Evolutionary conservation across 495 filamentous ascomycete species (phyloP), one percentile per base, ranked within the genome.

Genomic region (Podospora sp.): DNA sequence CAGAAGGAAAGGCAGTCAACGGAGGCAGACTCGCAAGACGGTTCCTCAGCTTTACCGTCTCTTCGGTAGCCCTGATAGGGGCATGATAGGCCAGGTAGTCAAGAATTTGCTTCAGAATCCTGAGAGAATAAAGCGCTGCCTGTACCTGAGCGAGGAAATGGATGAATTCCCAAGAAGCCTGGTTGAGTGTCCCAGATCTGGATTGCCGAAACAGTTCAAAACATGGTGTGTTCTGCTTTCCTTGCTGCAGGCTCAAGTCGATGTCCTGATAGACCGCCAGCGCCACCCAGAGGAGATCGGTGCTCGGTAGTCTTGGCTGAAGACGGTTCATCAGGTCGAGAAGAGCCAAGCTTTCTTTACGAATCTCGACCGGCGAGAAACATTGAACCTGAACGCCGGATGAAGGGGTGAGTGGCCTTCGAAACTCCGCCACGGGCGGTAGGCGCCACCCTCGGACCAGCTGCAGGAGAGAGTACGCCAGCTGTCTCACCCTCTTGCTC

Each of bases 61-160:
- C 25, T 1, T 56, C 20, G 27, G 4, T 50, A 1, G n/a, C n/a
- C n/a, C n/a, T n/a, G n/a, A n/a, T n/a, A n/a, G n/a, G n/a, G n/a
- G 16, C n/a, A 7, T 58, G 61, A 3, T 29, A 16, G 8, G n/a
- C 49, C 0, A 65, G 68, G 18, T 83, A 69, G 2, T 73, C 66
- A 9, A 88, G 60, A 1, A 88, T 72, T 66, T 92, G 89, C 35
- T 81, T 79, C 2, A 88, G 70, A 65, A 92, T 88, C 27, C 90
- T 83, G 0, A 93, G 69, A 0, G 90, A 91, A 69, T 92, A 92
- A 7, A 85, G 77, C 4, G 83, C 83, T 2, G 86, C 86, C 29
- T 91, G 86, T 0, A 87, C 73, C 66, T 91, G 87, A 6, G 88
- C 89, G 14, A 81, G 71, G 12, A 90, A 80, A 58, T 93, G 90